These are phyloP conservation scores for Colletotrichum lindemuthianum DNA, from an alignment of 2,329 filamentous ascomycete species.

Conservation along the genomic window DNA sequence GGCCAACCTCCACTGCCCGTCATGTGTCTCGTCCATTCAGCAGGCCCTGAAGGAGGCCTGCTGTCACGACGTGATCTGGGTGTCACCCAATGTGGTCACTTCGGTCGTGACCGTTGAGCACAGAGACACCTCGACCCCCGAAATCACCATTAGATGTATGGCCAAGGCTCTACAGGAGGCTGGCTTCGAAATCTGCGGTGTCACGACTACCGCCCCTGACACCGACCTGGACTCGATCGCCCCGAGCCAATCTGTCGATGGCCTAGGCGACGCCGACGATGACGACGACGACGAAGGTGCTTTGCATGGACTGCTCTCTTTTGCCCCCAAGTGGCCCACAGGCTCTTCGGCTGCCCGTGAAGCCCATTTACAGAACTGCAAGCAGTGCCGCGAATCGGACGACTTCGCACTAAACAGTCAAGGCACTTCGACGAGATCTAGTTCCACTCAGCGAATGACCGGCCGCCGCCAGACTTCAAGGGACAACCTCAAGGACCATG, in stretches of 20 bases:
- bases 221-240: constrained; percentile 39
- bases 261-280: constrained; percentile 34
- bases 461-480: background rate
- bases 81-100: constrained; percentile 77
- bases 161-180: constrained; percentile 61
- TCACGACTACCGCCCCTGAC: constrained; percentile 50
- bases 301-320: constrained; percentile 37
- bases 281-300: constrained; percentile 35
- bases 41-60: constrained; percentile 62
- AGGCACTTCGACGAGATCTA: constrained; percentile 9
- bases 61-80: constrained; percentile 60
- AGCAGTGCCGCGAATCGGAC: constrained; percentile 49
- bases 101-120: constrained; percentile 74
- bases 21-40: constrained; percentile 75
- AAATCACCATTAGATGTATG: constrained; percentile 56
- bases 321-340: constrained; percentile 19
- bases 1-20: constrained; percentile 81
- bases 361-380: constrained; percentile 55
- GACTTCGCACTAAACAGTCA: constrained; percentile 15
- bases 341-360: constrained; percentile 31
- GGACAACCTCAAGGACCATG: constrained; percentile 14
- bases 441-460: too few relatives aligned
- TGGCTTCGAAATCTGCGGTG: constrained; percentile 67
- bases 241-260: constrained; percentile 35
- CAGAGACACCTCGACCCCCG: constrained; percentile 48